Conservation (phyloP, 1,139 yeast genomes). For the Lodderomyces orthopsilosis region DNA sequence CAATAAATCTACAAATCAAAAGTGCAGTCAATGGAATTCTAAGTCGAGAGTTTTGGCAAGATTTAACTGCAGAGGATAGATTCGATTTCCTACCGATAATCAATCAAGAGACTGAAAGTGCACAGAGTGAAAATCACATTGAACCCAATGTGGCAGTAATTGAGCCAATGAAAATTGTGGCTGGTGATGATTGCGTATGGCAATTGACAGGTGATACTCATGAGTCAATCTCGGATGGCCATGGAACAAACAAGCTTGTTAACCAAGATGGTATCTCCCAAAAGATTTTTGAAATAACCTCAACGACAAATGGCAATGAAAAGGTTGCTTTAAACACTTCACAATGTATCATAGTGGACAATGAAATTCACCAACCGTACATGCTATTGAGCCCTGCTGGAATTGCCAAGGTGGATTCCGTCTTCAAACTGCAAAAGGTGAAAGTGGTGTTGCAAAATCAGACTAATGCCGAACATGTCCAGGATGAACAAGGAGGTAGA, state of each 20-base stretch:
- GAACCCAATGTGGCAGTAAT: conserved; percentile 7
- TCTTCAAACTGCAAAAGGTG: conserved; percentile 23
- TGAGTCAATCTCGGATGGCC: conserved; percentile 19
- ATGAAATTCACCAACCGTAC: conserved; percentile 35
- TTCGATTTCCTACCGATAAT: conserved; percentile 19
- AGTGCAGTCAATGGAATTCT: conserved; percentile 22
- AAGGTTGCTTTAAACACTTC: conserved; percentile 31
- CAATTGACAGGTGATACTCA: conserved; percentile 25
- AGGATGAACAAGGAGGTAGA: background rate
- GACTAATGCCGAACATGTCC: background rate
- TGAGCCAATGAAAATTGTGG: conserved; percentile 24
- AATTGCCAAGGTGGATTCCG: conserved; percentile 24
- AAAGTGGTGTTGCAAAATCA: conserved; percentile 12
- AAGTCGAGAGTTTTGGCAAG: conserved; percentile 28
- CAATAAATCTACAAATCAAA: conserved; percentile 14
- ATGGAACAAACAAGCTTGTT: conserved; percentile 17
- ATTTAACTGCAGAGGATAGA: conserved; percentile 23
- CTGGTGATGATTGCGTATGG: conserved; percentile 26
- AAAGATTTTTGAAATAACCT: conserved; percentile 17
- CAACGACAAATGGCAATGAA: conserved; percentile 8
- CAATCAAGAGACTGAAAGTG: background rate
- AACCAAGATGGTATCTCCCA: conserved; percentile 26
- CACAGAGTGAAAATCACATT: background rate
- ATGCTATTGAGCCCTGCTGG: conserved; percentile 38
- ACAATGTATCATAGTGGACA: conserved; percentile 44